A percentile compares a stretch with the other conserved stretches of the same genome.
These are phyloP conservation scores for Penicillium paxilli DNA, from an alignment of 495 filamentous ascomycete species.

Conservation along the genomic window DNA sequence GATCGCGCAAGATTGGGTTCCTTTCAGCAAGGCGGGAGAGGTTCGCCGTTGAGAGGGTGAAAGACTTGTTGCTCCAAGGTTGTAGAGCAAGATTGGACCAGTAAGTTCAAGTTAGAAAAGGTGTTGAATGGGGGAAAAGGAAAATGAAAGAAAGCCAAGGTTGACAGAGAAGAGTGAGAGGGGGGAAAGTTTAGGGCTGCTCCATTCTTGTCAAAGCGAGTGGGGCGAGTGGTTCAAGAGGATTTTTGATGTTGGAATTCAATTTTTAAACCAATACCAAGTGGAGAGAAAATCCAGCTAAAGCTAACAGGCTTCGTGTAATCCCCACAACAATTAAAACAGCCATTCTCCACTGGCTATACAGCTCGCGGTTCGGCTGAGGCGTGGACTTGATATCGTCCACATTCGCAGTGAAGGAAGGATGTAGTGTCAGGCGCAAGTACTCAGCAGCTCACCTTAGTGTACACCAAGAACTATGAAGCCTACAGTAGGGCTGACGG, in stretches of 20 bases:
- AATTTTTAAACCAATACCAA: conserved; percentile 11
- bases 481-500: not conserved
- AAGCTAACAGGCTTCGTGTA: not conserved
- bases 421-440: not conserved
- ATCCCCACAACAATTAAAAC: not conserved
- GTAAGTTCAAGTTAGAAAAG: too few relatives aligned
- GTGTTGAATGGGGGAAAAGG: too few relatives aligned
- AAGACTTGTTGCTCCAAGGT: not conserved
- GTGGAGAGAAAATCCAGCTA: conserved; percentile 3
- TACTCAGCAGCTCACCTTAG: not conserved
- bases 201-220: conserved; percentile 7
- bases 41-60: not conserved
- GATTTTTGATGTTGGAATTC: too few relatives aligned
- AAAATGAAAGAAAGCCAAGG: too few relatives aligned
- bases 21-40: not conserved
- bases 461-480: not conserved
- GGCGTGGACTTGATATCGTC: too few relatives aligned
- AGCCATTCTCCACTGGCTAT: not conserved
- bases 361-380: not conserved
- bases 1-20: not conserved
- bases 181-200: not conserved
- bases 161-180: not conserved
- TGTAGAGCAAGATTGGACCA: too few relatives aligned
- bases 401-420: too few relatives aligned
- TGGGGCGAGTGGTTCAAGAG: conserved; percentile 28